These are phyloP conservation scores for Aphanomyces euteiches DNA, from an alignment of 352 stramenopile genomes.

Conservation along the genomic window DNA sequence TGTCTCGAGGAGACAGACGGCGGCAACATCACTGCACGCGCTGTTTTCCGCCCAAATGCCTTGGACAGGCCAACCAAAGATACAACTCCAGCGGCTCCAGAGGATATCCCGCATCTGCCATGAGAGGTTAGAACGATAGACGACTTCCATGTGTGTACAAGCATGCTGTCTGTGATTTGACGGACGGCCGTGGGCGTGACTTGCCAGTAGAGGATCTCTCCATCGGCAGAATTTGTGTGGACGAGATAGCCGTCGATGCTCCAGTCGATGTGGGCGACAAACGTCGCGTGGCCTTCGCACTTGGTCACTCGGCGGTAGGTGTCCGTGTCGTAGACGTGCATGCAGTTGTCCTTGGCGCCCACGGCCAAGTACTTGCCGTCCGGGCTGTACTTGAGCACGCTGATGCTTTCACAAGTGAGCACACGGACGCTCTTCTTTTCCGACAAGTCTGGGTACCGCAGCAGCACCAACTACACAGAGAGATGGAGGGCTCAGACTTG, in stretches of 20 bases:
- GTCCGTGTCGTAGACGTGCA: constrained; percentile 54
- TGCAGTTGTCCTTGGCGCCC: constrained; percentile 54
- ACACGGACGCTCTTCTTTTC: constrained; percentile 47
- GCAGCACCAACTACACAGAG: constrained; percentile 38
- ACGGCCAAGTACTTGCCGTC: constrained; percentile 49
- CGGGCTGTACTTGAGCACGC: constrained; percentile 49
- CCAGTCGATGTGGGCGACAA: constrained; percentile 84
- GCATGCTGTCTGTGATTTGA: constrained; percentile 60
- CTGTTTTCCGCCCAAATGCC: constrained; percentile 61
- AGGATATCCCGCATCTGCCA: constrained; percentile 41
- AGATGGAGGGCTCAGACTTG: too few species aligned
- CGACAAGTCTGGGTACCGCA: constrained; percentile 41
- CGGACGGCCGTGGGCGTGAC: constrained; percentile 41
- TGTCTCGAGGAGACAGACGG: constrained; percentile 33
- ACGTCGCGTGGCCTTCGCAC: constrained; percentile 77
- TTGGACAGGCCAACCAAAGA: constrained; percentile 61
- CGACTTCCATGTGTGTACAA: constrained; percentile 31
- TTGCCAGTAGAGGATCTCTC: constrained; percentile 61
- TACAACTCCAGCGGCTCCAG: constrained; percentile 64
- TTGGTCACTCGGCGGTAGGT: constrained; percentile 58
- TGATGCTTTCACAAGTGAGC: constrained; percentile 3
- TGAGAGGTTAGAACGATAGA: background rate
- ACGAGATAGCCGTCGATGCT: constrained; percentile 72
- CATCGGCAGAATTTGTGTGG: constrained; percentile 69
- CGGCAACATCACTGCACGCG: constrained; percentile 50